Conservation (phyloP, 139 green algal species). For the Astrephomene gubernaculifera region DNA sequence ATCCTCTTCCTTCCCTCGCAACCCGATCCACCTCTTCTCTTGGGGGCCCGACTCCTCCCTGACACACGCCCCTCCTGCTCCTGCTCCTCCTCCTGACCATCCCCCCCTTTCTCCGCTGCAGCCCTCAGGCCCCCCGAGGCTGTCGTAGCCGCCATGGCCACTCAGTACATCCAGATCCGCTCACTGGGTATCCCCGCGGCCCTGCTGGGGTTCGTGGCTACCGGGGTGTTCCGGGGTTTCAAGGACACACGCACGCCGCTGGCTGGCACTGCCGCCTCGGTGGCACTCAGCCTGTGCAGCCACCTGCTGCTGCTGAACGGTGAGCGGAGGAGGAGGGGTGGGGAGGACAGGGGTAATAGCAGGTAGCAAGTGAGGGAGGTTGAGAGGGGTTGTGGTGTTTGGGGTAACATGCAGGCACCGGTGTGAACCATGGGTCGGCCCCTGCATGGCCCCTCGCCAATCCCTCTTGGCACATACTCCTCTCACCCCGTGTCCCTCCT, state of each 20-base stretch:
- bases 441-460: neutral
- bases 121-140: slow-evolving; percentile 56
- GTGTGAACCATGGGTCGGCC: neutral
- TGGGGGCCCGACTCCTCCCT: neutral
- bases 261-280: slow-evolving; percentile 31
- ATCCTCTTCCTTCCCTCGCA: neutral
- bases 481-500: neutral
- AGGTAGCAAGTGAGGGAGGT: neutral
- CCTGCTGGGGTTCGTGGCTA: slow-evolving; percentile 70
- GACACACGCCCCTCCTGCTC: neutral
- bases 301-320: slow-evolving; percentile 60
- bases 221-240: slow-evolving; percentile 68
- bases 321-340: neutral
- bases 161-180: slow-evolving; percentile 64
- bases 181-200: slow-evolving; percentile 51
- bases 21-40: neutral
- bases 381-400: neutral
- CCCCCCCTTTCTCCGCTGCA: slow-evolving; percentile 4
- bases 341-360: neutral
- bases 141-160: slow-evolving; percentile 48
- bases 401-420: neutral
- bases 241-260: slow-evolving; percentile 74
- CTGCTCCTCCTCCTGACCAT: neutral
- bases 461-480: neutral
- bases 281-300: slow-evolving; percentile 41